Base-by-base conservation (phyloP, 75 land plant species). In the Gnetum montanum region DNA sequence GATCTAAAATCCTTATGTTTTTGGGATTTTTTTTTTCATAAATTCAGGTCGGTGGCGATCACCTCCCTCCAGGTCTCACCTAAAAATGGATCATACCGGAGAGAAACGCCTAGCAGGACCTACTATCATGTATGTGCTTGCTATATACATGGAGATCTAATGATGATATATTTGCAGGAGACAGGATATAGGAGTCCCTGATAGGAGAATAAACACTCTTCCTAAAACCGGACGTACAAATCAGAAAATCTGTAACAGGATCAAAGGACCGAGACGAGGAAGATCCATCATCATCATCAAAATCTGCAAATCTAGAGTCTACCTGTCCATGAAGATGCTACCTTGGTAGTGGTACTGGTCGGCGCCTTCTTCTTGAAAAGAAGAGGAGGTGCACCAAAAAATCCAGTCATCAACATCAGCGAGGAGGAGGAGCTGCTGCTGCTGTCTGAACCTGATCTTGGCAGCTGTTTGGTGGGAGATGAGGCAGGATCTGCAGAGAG, bases 401-500 rank as follows among this genome's bases (percentile, higher is more conserved):
- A 53, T 8, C 43, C 3, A 41, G 13, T 41, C 43, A 15, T 41
- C 43, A 3, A 16, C 16, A n/a, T n/a, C n/a, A n/a, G n/a, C n/a
- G 50, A 48, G 50, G 25, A 25, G 29, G 27, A 25, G 29, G 25
- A 30, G 4, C 8, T 31, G 37, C 22, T 34, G 36, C 12, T 53
- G 55, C 12, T 53, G 36, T 25, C 34, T 53, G 4, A 53, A 36
- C 36, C 55, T 33, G 19, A 53, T 53, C 3, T 53, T 53, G 20
- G 28, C 19, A 18, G 54, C 54, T 26, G 44, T 22, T n/a, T 68
- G 77, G 31, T 72, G 67, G 11, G 80, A 57, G 38, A 82, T 34
- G 18, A 86, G 43, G 11, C 61, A 75, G 13, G 87, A 50, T 49
- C 91, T 47, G 29, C 91, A 86, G 43, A 76, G 67, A 8, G 92